phyloP scores from a whole-genome alignment of 2,329 filamentous ascomycete genomes.

The Stemphylium beticola region DNA sequence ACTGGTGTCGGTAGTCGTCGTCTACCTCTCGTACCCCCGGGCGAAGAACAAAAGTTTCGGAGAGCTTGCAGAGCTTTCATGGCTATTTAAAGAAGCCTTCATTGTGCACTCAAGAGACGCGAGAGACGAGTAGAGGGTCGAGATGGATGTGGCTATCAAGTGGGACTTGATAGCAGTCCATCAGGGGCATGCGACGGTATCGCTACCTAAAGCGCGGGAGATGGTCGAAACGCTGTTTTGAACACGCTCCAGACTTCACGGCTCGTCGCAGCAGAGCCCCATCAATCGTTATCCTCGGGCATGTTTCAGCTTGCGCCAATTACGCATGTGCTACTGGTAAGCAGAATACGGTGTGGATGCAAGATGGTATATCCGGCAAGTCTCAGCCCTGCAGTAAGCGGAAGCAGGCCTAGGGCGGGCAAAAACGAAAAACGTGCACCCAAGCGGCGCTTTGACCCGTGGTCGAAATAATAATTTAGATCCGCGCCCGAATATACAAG shows the following conservation, averaged over 20 bases:
- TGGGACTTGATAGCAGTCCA: constrained; percentile 20
- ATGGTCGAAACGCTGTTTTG: neutral
- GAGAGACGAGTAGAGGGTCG: constrained; percentile 10
- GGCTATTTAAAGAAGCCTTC: constrained; percentile 57
- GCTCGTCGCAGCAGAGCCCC: constrained; percentile 4
- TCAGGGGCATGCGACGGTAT: neutral
- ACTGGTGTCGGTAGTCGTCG: constrained; percentile 43
- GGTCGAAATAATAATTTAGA: constrained; percentile 33
- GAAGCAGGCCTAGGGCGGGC: constrained; percentile 21
- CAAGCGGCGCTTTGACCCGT: constrained; percentile 21
- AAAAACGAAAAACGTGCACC: constrained; percentile 25
- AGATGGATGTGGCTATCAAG: constrained; percentile 26
- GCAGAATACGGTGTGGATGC: constrained; percentile 15
- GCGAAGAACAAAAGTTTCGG: constrained; percentile 61
- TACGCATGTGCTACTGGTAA: constrained; percentile 5
- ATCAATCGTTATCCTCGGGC: constrained; percentile 3
- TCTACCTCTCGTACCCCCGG: constrained; percentile 65
- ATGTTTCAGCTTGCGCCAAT: constrained; percentile 12
- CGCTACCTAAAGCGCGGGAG: constrained; percentile 2
- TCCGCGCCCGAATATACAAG: constrained; percentile 29
- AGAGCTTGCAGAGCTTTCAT: constrained; percentile 71
- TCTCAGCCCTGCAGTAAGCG: constrained; percentile 10
- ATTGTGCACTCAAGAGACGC: constrained; percentile 31
- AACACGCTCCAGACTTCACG: neutral
- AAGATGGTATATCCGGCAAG: constrained; percentile 8